Conservation (phyloP, 2,329 filamentous ascomycete species). For the Diaporthe eres region DNA sequence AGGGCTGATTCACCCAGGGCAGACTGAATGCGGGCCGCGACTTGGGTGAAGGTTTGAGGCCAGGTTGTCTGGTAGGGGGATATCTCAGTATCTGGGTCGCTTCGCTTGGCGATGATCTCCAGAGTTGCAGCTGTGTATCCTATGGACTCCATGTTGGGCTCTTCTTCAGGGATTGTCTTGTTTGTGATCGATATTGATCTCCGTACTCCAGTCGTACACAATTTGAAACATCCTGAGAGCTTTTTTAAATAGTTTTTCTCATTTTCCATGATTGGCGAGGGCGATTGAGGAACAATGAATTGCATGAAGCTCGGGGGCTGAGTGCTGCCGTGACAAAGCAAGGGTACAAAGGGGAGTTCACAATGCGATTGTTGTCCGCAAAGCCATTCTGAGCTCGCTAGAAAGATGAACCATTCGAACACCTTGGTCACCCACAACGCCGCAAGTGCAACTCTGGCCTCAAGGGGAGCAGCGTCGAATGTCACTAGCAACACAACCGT, state of each 20-base stretch:
- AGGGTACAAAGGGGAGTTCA: background rate
- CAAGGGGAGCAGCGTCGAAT: too few species aligned
- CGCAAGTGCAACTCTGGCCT: background rate
- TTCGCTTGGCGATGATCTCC: background rate
- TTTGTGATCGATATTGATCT: background rate
- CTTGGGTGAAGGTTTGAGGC: background rate
- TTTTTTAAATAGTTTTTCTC: background rate
- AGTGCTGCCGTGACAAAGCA: background rate
- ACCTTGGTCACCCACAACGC: background rate
- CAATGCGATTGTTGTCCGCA: background rate
- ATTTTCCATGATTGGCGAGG: background rate
- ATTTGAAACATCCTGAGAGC: too few species aligned
- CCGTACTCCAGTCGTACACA: too few species aligned
- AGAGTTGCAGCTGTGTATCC: background rate
- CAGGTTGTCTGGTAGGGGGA: background rate
- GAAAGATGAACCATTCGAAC: background rate
- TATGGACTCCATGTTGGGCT: background rate
- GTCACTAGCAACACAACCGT: background rate
- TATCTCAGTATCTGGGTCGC: background rate
- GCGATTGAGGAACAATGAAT: background rate
- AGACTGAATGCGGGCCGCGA: background rate
- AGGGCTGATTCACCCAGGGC: background rate
- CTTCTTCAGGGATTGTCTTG: background rate
- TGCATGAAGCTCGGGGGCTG: background rate
- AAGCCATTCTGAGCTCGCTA: background rate